phyloP scores from a whole-genome alignment of 371 early-diverging fungal genomes.

The Zancudomyces culisetae region DNA sequence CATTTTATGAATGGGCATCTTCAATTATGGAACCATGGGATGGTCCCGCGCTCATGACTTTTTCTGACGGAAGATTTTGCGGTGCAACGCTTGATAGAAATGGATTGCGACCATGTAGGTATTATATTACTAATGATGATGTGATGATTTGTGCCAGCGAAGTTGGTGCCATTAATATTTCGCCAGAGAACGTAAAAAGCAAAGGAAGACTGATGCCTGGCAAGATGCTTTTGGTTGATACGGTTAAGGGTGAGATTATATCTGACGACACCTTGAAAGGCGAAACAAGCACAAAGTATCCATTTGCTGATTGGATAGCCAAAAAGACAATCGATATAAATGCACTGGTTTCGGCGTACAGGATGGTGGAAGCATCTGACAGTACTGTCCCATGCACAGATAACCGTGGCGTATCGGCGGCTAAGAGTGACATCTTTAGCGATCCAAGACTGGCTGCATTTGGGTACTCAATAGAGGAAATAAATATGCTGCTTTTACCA shows the following conservation, averaged over 20 bases:
- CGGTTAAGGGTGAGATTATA: conserved; percentile 71
- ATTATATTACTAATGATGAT: conserved; percentile 75
- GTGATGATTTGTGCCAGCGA: conserved; percentile 94
- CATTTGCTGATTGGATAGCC: conserved; percentile 69
- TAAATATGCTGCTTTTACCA: conserved; percentile 67
- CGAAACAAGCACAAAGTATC: conserved; percentile 38
- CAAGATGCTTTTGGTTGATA: conserved; percentile 90
- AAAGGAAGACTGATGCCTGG: conserved; percentile 95
- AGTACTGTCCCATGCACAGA: no score
- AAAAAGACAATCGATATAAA: conserved; percentile 50
- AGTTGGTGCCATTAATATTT: conserved; percentile 74
- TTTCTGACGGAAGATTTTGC: conserved; percentile 88
- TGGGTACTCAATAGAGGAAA: conserved; percentile 82
- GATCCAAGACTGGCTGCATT: conserved; percentile 78
- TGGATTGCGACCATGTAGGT: conserved; percentile 91
- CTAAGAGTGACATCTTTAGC: conserved; percentile 26
- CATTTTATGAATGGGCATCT: conserved; percentile 91
- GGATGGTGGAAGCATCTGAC: no score
- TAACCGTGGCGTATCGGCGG: neutral
- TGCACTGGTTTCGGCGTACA: conserved; percentile 20
- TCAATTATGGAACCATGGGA: conserved; percentile 97
- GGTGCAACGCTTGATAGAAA: conserved; percentile 91
- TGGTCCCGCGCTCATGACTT: conserved; percentile 91
- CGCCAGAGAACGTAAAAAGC: conserved; percentile 52
- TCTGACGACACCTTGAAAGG: conserved; percentile 78